These are phyloP conservation scores for Lactifluus piperatus DNA, from an alignment of 768 basidiomycete species.

Conservation along the genomic window DNA sequence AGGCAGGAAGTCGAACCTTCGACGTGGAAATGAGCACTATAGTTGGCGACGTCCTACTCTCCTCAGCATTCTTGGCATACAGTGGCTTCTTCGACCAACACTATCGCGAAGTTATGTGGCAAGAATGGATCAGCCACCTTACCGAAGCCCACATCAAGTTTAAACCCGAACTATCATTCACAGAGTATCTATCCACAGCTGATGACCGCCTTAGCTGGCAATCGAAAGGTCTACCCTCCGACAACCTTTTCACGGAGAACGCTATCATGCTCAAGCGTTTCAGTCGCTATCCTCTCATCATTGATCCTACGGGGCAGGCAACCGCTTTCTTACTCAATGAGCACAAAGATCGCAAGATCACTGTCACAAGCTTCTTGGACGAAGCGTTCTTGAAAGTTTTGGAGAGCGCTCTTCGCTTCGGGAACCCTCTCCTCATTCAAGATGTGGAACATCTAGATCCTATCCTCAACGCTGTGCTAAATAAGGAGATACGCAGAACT, in stretches of 20 bases:
- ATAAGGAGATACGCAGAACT: conserved; percentile 91
- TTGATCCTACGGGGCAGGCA: conserved; percentile 97
- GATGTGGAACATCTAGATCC: conserved; percentile 98
- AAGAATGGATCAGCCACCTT: conserved; percentile 88
- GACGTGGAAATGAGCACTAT: conserved; percentile 98
- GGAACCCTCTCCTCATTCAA: conserved; percentile 93
- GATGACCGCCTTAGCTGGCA: conserved; percentile 96
- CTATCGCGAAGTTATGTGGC: conserved; percentile 96
- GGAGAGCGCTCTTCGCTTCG: conserved; percentile 97
- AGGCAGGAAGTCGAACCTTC: conserved; percentile 88
- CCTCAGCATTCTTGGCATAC: conserved; percentile 94
- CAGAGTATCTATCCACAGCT: conserved; percentile 94
- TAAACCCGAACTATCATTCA: conserved; percentile 85
- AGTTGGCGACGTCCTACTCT: conserved; percentile 91
- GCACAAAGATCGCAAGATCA: conserved; percentile 93
- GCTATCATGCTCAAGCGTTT: conserved; percentile 99
- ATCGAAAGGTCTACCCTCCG: conserved; percentile 89
- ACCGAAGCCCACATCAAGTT: conserved; percentile 84
- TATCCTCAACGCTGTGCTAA: conserved; percentile 93
- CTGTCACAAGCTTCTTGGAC: conserved; percentile 96
- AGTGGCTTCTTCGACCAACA: conserved; percentile 98
- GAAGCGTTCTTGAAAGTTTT: conserved; percentile 98
- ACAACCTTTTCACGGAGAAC: conserved; percentile 94
- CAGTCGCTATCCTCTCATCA: conserved; percentile 94
- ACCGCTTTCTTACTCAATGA: conserved; percentile 90